phyloP scores from a whole-genome alignment of 306 rosid species.

The Dalbergia cultrata region DNA sequence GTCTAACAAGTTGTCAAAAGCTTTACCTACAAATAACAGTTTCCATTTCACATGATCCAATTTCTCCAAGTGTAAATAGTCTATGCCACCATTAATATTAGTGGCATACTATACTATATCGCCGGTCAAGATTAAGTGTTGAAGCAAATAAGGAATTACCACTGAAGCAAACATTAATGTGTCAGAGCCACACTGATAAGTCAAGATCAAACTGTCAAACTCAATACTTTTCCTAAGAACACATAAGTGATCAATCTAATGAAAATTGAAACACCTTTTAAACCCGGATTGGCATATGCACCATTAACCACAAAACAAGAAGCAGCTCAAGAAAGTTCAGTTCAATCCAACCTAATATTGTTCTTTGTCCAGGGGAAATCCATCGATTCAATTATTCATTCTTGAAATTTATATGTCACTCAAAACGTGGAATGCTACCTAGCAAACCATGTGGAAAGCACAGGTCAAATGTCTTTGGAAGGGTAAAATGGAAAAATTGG shows the following conservation, averaged over 20 bases:
- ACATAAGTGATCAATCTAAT: neutral
- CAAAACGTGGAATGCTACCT: neutral
- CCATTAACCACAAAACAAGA: neutral
- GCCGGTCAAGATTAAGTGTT: conserved; percentile 24
- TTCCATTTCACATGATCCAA: neutral
- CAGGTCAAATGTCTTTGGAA: neutral
- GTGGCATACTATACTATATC: neutral
- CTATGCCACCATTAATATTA: neutral
- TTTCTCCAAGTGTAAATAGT: neutral
- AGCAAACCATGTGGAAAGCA: neutral
- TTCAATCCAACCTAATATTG: neutral
- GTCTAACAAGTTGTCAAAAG: too few relatives aligned
- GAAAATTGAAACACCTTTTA: neutral
- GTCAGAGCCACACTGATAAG: neutral
- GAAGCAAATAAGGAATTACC: neutral
- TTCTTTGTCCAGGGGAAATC: neutral
- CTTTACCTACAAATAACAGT: too few relatives aligned
- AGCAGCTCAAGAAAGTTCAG: neutral
- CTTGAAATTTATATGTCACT: too few relatives aligned
- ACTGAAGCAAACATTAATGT: neutral
- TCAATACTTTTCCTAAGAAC: neutral
- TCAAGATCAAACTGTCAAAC: conserved; percentile 18
- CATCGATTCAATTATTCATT: too few relatives aligned
- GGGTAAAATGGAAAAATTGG: neutral
- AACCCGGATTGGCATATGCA: neutral